Evolutionary conservation across 2,329 filamentous ascomycete species (phyloP), one percentile per base, ranked within the genome.

Genomic region (Parastagonospora nodorum): DNA sequence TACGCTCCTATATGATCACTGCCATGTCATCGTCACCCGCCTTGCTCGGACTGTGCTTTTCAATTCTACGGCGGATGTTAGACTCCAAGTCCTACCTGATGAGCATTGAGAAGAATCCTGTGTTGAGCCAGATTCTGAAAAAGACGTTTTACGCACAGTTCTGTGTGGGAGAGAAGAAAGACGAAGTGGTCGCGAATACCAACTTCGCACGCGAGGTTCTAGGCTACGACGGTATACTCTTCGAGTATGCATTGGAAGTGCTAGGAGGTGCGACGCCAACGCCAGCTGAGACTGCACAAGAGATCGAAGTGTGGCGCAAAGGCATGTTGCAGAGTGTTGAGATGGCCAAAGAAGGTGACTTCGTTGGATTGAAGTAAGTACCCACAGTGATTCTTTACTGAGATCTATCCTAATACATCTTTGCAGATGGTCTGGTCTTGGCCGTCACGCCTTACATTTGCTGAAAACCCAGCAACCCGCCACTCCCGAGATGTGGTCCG

Each of bases 81-180:
- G 81, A 90, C 70, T 86, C 88, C 24, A 82, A 82, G 43, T 86
- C 78, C 50, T 77, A 83, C 1, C 47, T 92, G 0, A 79, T 94
- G 50, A 87, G 88, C 71, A 86, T 91, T 4, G 90, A 95, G 67
- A 80, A 77, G 45, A 96, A 96, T 68, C 84, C 84, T 0, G 40
- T 93, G 1, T 80, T 96, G 12, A 82, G 85, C 37, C 83, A 79
- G 52, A 68, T 92, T 36, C 78, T 96, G 42, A 91, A 92, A 71
- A 84, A 86, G 68, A 95, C 90, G 0, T 92, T 96, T 64, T 96
- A 96, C 71, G 85, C 86, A 19, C 92, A 97, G 66, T 97, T 96
- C 74, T 97, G 92, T 73, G 90, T 90, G 0, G 92, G 92, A 27
- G 88, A 92, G 74, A 88, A 84, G 42, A 79, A 82, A 0, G 64